These are phyloP conservation scores for Baudoinia panamericana DNA, from an alignment of 495 filamentous ascomycete species.

Conservation along the genomic window DNA sequence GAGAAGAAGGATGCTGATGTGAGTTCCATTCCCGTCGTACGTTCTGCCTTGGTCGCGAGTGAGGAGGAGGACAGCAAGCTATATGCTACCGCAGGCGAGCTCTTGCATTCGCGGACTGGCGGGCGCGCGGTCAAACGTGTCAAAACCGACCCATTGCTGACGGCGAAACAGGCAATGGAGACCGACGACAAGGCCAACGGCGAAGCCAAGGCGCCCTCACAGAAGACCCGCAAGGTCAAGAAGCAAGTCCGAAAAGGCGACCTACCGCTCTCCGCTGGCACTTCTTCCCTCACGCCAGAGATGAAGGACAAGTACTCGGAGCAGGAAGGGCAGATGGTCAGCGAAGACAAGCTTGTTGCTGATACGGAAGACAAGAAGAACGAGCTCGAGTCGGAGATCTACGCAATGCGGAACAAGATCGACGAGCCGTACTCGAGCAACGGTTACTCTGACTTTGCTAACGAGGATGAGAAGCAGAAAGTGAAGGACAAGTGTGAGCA, in stretches of 20 bases:
- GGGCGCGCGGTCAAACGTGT: conserved; percentile 19
- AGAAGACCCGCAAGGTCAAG: conserved; percentile 96
- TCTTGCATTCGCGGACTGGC: background rate
- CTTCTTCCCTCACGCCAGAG: conserved; percentile 57
- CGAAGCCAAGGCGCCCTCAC: conserved; percentile 51
- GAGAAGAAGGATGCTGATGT: conserved; percentile 48
- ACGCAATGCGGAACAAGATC: conserved; percentile 87
- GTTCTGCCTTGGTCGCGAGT: background rate
- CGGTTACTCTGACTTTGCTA: conserved; percentile 67
- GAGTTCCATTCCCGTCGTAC: conserved; percentile 24
- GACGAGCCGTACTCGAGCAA: conserved; percentile 46
- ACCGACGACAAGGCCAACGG: conserved; percentile 49
- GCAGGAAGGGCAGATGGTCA: conserved; percentile 79
- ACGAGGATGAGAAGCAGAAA: conserved; percentile 83
- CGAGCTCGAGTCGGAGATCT: conserved; percentile 94
- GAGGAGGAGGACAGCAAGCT: background rate
- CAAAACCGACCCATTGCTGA: conserved; percentile 16
- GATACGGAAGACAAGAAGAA: conserved; percentile 99
- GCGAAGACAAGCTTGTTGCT: conserved; percentile 96
- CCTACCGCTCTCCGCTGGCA: conserved; percentile 72
- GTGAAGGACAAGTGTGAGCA: conserved; percentile 64
- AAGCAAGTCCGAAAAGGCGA: conserved; percentile 99
- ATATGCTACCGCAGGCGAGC: background rate
- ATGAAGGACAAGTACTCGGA: conserved; percentile 56
- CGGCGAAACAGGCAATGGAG: conserved; percentile 66